Evolutionary conservation across 331 rosid species (phyloP), one percentile per base, ranked within the genome.

Genomic region (Prunus yedoensis): DNA sequence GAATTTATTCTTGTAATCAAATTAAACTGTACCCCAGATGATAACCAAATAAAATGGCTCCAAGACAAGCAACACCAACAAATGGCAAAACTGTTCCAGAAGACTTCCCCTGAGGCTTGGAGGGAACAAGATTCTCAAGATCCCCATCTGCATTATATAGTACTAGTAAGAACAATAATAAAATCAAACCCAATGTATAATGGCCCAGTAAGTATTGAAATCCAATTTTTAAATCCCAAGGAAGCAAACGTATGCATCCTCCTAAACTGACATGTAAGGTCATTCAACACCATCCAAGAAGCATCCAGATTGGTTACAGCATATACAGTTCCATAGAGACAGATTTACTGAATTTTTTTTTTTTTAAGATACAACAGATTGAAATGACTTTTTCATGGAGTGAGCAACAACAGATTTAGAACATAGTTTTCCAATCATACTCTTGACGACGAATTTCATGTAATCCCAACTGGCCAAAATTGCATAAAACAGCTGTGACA

Each of bases 21-120:
- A 53, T 49, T 30, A 73, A 57, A 66, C 56, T 77, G 68, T 91
- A 94, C 99, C 97, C 99, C 12, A 94, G 91, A 84, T 94, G 99
- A 77, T 94, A 94, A 66, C 99, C 99, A 79, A 94, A 94, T 80
- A 94, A 88, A 79, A 94, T 90, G 73, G 99, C 99, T 80, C 99
- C 99, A 25, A 94, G 93, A 84, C 99, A 94, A 78, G 99, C 97
- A 83, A 94, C 89, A 21, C 97, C 97, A 23, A 94, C 99, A 82
- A 61, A 94, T 27, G 99, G 99, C 77, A 94, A 87, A 68, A 94
- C 99, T 64, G 91, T 85, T 84, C 97, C 99, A 66, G 97, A 88
- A 73, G 99, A 32, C 83, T 88, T 94, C 10, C 87, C 89, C 28
- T 63, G 88, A 77, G 92, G 88, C 81, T 65, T 79, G 43, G 75